These are phyloP conservation scores for Rhizopogon sp. DNA, from an alignment of 768 basidiomycete species.

Conservation along the genomic window DNA sequence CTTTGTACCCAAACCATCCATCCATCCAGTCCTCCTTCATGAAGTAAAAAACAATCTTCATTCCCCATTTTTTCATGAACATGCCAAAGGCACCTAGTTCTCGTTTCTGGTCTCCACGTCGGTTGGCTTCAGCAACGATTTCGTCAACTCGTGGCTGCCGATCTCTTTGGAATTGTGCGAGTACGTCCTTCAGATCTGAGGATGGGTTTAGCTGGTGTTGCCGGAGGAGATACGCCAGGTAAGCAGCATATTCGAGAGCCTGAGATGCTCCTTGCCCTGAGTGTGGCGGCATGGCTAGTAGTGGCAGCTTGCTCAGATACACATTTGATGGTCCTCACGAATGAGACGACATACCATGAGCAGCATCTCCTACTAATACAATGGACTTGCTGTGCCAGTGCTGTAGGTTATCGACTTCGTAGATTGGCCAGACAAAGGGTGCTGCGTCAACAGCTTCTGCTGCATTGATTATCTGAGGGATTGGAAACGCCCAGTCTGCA, in stretches of 20 bases:
- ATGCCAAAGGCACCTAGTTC: conserved; percentile 13
- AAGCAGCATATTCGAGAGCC: conserved; percentile 23
- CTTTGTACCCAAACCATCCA: conserved; percentile 24
- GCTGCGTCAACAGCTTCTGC: conserved; percentile 11
- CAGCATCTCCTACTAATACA: conserved; percentile 28
- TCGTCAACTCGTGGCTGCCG: conserved; percentile 19
- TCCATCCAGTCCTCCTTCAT: conserved; percentile 23
- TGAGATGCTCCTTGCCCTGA: conserved; percentile 28
- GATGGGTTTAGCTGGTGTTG: conserved; percentile 3
- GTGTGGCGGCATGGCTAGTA: conserved; percentile 26
- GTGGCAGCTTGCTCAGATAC: background rate
- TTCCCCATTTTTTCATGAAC: conserved; percentile 20
- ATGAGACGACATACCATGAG: conserved; percentile 18
- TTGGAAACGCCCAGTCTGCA: conserved; percentile 21
- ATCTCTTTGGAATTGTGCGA: conserved; percentile 19
- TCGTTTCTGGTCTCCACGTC: conserved; percentile 19
- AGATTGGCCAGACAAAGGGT: conserved; percentile 25
- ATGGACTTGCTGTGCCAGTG: conserved; percentile 19
- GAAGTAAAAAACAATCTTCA: conserved; percentile 17
- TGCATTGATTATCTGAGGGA: conserved; percentile 20
- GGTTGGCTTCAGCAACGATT: conserved; percentile 23
- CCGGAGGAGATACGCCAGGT: conserved; percentile 24
- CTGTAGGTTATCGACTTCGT: conserved; percentile 17
- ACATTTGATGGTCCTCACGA: background rate
- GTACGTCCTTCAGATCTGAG: conserved; percentile 10